Evolutionary conservation across 441 rosid genomes (phyloP), one percentile per base, ranked within the genome.

Genomic region (Hura crepitans): DNA sequence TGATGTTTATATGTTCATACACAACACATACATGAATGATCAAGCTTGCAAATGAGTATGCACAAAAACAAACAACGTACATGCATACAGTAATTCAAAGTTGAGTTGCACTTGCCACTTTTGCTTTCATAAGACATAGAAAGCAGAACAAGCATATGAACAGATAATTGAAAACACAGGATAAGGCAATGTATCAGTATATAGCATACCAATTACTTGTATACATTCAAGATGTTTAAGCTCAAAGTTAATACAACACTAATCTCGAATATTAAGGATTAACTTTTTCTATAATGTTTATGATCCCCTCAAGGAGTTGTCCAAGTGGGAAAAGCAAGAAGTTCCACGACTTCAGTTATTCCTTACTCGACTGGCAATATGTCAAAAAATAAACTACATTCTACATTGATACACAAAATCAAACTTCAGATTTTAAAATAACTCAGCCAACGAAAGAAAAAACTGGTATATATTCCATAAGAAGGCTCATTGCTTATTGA

Each of bases 341-440:
- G 8, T 51, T 8, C 23, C 31, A 39, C 18, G 71, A 57, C 27
- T 42, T 67, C 37, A 39, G 35, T 69, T n/a, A 20, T 68, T 69
- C 54, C 37, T 28, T 3, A 12, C 57, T 35, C 15, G 9, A 4
- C 45, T n/a, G n/a, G 43, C 47, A 54, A 14, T 53, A 5, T 14
- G 39, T 13, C 33, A 28, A 20, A 64, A 3, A 33, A 64, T 45
- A n/a, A 45, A 64, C 47, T 11, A 22, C 17, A 65, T 49, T 20
- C 71, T 62, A 9, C 45, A 11, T 39, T n/a, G 55, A 27, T 37
- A 25, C 18, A 14, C 60, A 55, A 68, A 25, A 66, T 28, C 70
- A 51, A 22, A 22, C 22, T 35, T 39, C 11, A 22, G 15, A 66
- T 35, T 54, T 31, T 51, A 50, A 33, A 20, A 66, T 5, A 13